Evolutionary conservation across 2,329 filamentous ascomycete species (phyloP), one percentile per base, ranked within the genome.

Genomic region (Talaromyces rugulosus): DNA sequence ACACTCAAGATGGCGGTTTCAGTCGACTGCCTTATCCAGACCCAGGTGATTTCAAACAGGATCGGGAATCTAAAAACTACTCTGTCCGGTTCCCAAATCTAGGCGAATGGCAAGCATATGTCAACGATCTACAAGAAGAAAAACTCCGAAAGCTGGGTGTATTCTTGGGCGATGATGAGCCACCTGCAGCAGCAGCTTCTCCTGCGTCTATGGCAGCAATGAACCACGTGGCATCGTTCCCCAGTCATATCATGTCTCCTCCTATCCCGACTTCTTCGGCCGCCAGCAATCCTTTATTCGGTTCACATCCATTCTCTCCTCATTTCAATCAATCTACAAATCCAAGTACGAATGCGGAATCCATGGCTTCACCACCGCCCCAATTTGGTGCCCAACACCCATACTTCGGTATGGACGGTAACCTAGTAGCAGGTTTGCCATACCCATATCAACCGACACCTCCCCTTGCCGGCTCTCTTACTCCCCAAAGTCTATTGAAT

Each of bases 71-170:
- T 16, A 69, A 70, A 36, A 67, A 69, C 9, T 76, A 70, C 62
- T 67, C 67, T 11, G 72, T 82, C 61, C 74, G 71, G 18, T 77
- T 82, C 63, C 79, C 80, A 4, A 71, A 81, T 63, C 75, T 76
- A 68, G 78, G 72, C 47, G 83, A 85, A 69, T 91, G 89, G 88
- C 89, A 91, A 70, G 82, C 87, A 30, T 96, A 98, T 74, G 89
- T 93, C 62, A 85, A 89, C 60, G 88, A 89, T 67, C 80, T 98
- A 40, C 87, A 91, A 67, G 95, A 99, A 78, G 92, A 94, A 64
- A 99, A 97, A 78, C 82, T 99, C 58, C 88, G 92, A 64, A 93
- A 94, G 57, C 83, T 99, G 60, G 95, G 95, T 66, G 95, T 98
- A 12, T 92, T 87, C 18, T 83, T 91, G 64, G 90, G 87, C 40